Evolutionary conservation across 2,329 filamentous ascomycete genomes (phyloP), one percentile per base, ranked within the genome.

Genomic region (Arthrobotrys musiformis): DNA sequence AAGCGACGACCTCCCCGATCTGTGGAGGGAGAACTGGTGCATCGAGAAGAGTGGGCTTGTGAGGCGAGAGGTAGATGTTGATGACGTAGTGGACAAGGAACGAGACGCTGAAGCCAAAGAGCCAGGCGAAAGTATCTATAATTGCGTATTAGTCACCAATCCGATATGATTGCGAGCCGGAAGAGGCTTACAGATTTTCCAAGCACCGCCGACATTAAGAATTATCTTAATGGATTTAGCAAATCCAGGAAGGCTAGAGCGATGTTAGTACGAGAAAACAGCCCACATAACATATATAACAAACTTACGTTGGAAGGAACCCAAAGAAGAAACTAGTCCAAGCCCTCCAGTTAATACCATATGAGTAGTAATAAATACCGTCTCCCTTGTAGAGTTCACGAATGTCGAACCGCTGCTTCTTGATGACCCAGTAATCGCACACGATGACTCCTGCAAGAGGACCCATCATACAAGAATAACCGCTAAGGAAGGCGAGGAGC

Each of bases 361-460:
- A 50, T 1, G 78, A 76, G 79, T 82, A 85, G 50, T 82, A 82
- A 78, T 86, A 86, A 63, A 83, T 83, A 60, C 85, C 84, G 26
- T 82, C 78, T 5, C 83, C 84, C 52, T 84, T 80, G 80, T 86
- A 86, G 37, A 86, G 80, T 11, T 83, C 84, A 0, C 83, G 84
- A 30, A 86, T 82, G 76, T 86, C 84, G 73, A 84, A 81, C 30
- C 82, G 81, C 35, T 81, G 79, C 42, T 81, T 80, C 75, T 85
- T 83, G 60, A 85, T 80, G 44, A 85, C 74, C 80, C 82, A 85
- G 76, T 84, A 85, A 70, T 86, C 85, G 35, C 82, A 81, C n/a
- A 82, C 81, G 40, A 86, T 82, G 54, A 85, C 83, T 42, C 83
- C 85, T 4, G 84, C 82, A 35, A 86, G 84, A 11, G 85, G 85